A percentile compares a stretch with the other conserved stretches of the same genome.
Conservation (phyloP, 1,139 yeast genomes). For the Scheffersomyces quercinus region DNA sequence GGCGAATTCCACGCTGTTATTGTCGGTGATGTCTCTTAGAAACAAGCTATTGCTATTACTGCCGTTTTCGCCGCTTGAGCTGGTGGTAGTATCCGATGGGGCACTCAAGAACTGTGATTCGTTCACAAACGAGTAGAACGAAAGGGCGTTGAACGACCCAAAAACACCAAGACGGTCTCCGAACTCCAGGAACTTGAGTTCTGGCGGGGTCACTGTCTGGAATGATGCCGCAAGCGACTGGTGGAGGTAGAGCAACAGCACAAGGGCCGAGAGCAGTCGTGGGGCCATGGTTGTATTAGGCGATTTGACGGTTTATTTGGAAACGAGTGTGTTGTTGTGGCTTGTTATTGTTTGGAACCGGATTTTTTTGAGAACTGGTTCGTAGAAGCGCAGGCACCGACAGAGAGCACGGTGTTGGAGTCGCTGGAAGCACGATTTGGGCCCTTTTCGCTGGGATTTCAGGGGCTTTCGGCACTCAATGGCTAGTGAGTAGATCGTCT, state of each 20-base stretch:
- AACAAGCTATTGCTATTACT: conserved; percentile 26
- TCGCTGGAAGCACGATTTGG: too few relatives aligned
- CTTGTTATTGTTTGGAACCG: too few relatives aligned
- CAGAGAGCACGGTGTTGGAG: too few relatives aligned
- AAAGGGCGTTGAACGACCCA: conserved; percentile 64
- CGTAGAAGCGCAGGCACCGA: too few relatives aligned
- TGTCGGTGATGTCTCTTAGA: conserved; percentile 29
- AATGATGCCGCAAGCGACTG: conserved; percentile 6
- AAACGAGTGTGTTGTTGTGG: too few relatives aligned
- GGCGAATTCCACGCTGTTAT: conserved; percentile 32
- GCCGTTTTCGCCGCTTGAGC: conserved; percentile 5
- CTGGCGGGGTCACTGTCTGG: conserved; percentile 25
- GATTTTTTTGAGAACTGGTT: too few relatives aligned
- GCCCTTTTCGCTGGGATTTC: too few relatives aligned
- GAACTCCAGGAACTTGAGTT: conserved; percentile 28
- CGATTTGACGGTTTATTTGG: too few relatives aligned
- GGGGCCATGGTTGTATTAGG: too few relatives aligned
- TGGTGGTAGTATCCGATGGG: conserved; percentile 12
- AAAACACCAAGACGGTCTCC: conserved; percentile 57
- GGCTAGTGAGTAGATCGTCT: too few relatives aligned
- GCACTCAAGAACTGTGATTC: conserved; percentile 32
- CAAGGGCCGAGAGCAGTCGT: neutral
- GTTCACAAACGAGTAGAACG: conserved; percentile 58
- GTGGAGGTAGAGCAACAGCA: neutral
- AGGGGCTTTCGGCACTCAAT: too few relatives aligned